A percentile compares a stretch with the other conserved stretches of the same genome.
These are phyloP conservation scores for Thelonectria blattea DNA, from an alignment of 2,329 filamentous ascomycete species.

Conservation along the genomic window DNA sequence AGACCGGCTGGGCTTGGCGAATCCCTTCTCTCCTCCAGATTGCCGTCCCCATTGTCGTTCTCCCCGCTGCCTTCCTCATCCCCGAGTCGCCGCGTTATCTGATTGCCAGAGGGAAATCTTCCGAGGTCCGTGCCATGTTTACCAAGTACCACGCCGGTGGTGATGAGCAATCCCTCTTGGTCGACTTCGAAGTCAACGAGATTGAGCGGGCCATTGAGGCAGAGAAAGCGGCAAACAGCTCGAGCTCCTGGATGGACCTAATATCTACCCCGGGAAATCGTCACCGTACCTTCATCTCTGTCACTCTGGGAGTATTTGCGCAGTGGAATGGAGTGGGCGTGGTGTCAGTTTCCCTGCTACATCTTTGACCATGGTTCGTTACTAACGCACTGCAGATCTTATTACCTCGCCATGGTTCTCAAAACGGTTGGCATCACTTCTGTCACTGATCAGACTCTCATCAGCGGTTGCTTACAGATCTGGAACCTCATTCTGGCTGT, in stretches of 20 bases:
- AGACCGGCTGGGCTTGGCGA: neutral
- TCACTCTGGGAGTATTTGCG: slow-evolving; percentile 15
- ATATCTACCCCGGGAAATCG: slow-evolving; percentile 16
- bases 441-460: slow-evolving; percentile 42
- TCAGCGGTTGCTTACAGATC: slow-evolving; percentile 40
- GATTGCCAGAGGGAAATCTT: neutral
- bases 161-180: neutral
- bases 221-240: neutral
- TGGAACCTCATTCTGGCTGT: slow-evolving; percentile 42
- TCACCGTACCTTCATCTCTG: slow-evolving; percentile 17
- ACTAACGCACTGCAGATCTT: slow-evolving; percentile 19
- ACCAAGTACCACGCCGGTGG: slow-evolving; percentile 2
- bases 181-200: slow-evolving; percentile 2
- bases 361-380: slow-evolving; percentile 13
- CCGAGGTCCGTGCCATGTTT: neutral
- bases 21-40: slow-evolving; percentile 3
- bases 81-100: slow-evolving; percentile 9
- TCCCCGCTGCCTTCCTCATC: neutral
- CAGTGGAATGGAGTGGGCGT: slow-evolving; percentile 17
- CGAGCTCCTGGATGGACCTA: slow-evolving; percentile 11
- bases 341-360: neutral
- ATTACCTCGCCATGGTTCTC: slow-evolving; percentile 47
- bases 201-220: neutral
- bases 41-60: neutral
- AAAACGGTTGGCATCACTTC: slow-evolving; percentile 45